Evolutionary conservation across 805 yeast species (phyloP).

Genomic region (Kregervanrija fluxuum): DNA sequence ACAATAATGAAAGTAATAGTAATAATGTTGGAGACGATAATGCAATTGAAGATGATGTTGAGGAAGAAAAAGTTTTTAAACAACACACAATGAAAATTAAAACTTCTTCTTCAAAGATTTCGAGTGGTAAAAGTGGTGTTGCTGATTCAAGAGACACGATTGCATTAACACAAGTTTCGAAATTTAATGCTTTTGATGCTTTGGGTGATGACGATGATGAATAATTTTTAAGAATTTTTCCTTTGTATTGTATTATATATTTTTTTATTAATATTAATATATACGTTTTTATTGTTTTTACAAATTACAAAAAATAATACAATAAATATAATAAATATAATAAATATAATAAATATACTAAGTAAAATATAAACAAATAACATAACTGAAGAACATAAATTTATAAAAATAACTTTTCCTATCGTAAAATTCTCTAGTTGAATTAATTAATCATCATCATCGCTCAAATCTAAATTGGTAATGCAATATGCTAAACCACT

Average conservation of each 20-base stretch:
- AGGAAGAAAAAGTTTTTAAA: slow-evolving; percentile 35
- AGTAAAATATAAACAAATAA: no score
- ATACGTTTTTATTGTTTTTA: no score
- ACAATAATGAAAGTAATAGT: no score
- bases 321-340: no score
- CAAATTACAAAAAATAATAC: no score
- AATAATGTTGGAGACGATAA: slow-evolving; percentile 16
- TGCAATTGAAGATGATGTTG: slow-evolving; percentile 40
- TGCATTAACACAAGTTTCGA: slow-evolving; percentile 57
- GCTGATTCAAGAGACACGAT: slow-evolving; percentile 60
- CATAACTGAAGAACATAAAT: no score
- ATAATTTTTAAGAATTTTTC: neutral
- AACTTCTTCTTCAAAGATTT: slow-evolving; percentile 69
- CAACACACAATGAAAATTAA: slow-evolving; percentile 48
- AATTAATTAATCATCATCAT: slow-evolving; percentile 1
- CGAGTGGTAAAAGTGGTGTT: slow-evolving; percentile 60
- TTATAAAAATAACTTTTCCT: no score
- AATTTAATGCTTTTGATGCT: slow-evolving; percentile 79
- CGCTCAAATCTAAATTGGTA: slow-evolving; percentile 8
- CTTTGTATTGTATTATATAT: no score
- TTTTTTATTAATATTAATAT: no score
- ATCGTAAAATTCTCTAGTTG: neutral
- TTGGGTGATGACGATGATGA: slow-evolving; percentile 54
- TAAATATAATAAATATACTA: no score
- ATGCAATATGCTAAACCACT: slow-evolving; percentile 14